These are phyloP conservation scores for Starmera caribaea DNA, from an alignment of 805 yeast species.

Conservation along the genomic window DNA sequence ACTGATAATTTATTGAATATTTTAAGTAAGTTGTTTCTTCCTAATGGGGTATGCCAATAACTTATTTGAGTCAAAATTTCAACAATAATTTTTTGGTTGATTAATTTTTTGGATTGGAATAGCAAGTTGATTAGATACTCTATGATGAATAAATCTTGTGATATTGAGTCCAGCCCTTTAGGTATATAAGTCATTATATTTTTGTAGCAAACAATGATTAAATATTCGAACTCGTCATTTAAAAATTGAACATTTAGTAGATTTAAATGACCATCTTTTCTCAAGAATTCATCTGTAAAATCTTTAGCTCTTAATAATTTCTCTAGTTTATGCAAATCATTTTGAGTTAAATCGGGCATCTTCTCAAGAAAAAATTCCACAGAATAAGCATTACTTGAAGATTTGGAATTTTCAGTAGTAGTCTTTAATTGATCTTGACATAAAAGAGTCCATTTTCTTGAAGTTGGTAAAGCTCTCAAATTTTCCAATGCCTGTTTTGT, in stretches of 20 bases:
- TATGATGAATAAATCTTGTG: slow-evolving; percentile 14
- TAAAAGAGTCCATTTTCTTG: slow-evolving; percentile 18
- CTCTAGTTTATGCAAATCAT: slow-evolving; percentile 17
- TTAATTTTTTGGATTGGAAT: slow-evolving; percentile 38
- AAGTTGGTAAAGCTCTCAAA: slow-evolving; percentile 7
- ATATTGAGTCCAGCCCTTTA: slow-evolving; percentile 16
- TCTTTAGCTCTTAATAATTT: slow-evolving; percentile 14
- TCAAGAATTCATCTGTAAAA: slow-evolving; percentile 29
- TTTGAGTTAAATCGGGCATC: slow-evolving; percentile 7
- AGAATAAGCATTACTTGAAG: slow-evolving; percentile 1
- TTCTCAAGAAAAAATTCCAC: slow-evolving; percentile 13
- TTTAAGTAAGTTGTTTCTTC: slow-evolving; percentile 20
- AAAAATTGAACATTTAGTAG: slow-evolving; percentile 35
- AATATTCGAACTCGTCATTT: slow-evolving; percentile 41
- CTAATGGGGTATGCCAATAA: slow-evolving; percentile 19
- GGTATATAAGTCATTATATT: slow-evolving; percentile 29
- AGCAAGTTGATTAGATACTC: slow-evolving; percentile 33
- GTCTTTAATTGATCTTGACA: slow-evolving; percentile 15
- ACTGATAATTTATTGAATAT: slow-evolving; percentile 12
- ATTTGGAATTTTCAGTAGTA: background rate
- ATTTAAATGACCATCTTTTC: slow-evolving; percentile 40
- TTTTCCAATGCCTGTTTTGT: slow-evolving; percentile 12
- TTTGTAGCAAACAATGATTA: slow-evolving; percentile 40
- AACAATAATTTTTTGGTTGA: slow-evolving; percentile 44
- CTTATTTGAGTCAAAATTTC: slow-evolving; percentile 33